These are phyloP conservation scores for Thamnidium elegans DNA, from an alignment of 192 early-diverging fungal species.

Conservation along the genomic window DNA sequence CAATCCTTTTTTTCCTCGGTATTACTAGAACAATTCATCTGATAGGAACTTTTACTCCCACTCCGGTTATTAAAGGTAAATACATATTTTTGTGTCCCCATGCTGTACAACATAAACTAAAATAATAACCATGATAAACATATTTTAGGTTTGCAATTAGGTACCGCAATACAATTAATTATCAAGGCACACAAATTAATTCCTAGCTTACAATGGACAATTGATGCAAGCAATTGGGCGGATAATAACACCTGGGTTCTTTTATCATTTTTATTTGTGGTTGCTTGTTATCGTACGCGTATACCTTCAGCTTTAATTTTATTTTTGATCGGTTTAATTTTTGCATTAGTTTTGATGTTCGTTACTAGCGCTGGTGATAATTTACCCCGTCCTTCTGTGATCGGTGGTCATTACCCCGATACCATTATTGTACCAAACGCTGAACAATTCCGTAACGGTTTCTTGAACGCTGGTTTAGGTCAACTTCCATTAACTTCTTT, in stretches of 20 bases:
- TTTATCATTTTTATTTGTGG: slow-evolving; percentile 64
- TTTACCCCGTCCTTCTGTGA: slow-evolving; percentile 33
- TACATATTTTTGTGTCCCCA: background rate
- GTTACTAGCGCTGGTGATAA: slow-evolving; percentile 16
- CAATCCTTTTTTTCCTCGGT: slow-evolving; percentile 63
- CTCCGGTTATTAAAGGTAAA: slow-evolving; percentile 66
- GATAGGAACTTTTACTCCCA: slow-evolving; percentile 68
- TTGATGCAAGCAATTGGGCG: slow-evolving; percentile 58
- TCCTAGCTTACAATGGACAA: slow-evolving; percentile 50
- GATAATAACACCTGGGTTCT: slow-evolving; percentile 75
- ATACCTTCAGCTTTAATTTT: slow-evolving; percentile 70
- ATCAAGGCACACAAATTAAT: slow-evolving; percentile 67
- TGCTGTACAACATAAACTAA: background rate
- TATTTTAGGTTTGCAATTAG: slow-evolving; percentile 60
- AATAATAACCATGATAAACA: background rate
- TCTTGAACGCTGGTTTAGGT: slow-evolving; percentile 77
- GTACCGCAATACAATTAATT: slow-evolving; percentile 67
- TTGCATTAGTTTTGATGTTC: slow-evolving; percentile 60
- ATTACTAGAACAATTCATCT: slow-evolving; percentile 65
- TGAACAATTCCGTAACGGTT: slow-evolving; percentile 67
- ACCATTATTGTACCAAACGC: slow-evolving; percentile 55
- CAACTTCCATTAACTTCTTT: slow-evolving; percentile 84
- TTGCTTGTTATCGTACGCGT: slow-evolving; percentile 62
- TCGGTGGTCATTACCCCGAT: slow-evolving; percentile 59
- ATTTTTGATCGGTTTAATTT: slow-evolving; percentile 65